Evolutionary conservation across 805 yeast species (phyloP).

Genomic region (Helenozyma baotianmanensis): DNA sequence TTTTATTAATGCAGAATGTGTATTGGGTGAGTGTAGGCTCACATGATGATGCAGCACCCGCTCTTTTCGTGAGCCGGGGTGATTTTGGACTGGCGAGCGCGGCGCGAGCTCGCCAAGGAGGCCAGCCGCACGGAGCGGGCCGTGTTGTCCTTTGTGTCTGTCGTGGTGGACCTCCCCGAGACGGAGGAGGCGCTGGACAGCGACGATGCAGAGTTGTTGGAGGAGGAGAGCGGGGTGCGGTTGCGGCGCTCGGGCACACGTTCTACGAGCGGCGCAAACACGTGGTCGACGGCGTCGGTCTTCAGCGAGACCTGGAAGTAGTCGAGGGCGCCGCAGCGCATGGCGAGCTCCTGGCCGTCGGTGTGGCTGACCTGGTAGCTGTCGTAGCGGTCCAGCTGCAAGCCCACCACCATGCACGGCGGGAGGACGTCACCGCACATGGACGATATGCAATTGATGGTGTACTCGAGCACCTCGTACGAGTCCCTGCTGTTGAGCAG

Average conservation of each 20-base stretch:
- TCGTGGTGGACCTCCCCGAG: too few relatives aligned
- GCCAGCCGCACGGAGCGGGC: too few relatives aligned
- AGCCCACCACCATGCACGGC: slow-evolving; percentile 28
- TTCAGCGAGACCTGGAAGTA: slow-evolving; percentile 27
- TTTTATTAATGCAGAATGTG: slow-evolving; percentile 1
- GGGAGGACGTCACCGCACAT: slow-evolving; percentile 22
- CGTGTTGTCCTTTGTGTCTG: too few relatives aligned
- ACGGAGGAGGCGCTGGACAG: too few relatives aligned
- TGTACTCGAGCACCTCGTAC: slow-evolving; percentile 26
- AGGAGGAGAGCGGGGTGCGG: too few relatives aligned
- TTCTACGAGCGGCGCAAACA: too few relatives aligned
- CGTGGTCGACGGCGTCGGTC: slow-evolving; percentile 19
- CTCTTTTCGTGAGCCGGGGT: slow-evolving; percentile 5
- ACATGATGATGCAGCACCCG: slow-evolving; percentile 19
- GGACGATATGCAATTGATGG: slow-evolving; percentile 20
- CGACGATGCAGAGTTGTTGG: too few relatives aligned
- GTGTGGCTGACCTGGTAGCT: slow-evolving; percentile 25
- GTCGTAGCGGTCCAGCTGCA: slow-evolving; percentile 23
- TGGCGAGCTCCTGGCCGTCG: slow-evolving; percentile 28
- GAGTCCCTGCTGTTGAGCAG: slow-evolving; percentile 23
- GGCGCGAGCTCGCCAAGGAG: too few relatives aligned
- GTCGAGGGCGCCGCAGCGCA: slow-evolving; percentile 21
- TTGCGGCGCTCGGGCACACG: too few relatives aligned
- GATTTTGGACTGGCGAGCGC: too few relatives aligned
- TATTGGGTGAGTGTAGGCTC: background rate